phyloP scores from a whole-genome alignment of 768 basidiomycete species.

The Rhizopogon vulgaris region DNA sequence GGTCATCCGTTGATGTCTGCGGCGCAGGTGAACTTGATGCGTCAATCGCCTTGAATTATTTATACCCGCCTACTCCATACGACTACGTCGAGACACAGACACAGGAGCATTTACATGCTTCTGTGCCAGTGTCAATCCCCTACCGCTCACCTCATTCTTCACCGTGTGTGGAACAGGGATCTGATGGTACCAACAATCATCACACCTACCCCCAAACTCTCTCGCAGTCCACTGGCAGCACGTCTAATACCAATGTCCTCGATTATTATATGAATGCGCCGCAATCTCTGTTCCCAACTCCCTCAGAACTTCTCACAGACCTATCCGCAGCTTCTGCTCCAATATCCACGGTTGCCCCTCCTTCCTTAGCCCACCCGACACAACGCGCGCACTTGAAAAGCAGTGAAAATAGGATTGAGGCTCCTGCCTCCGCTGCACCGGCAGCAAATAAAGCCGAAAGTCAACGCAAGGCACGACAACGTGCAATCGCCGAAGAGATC shows the following conservation, averaged over 20 bases:
- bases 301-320: slow-evolving; percentile 54
- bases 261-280: slow-evolving; percentile 17
- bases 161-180: slow-evolving; percentile 4
- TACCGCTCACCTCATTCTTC: slow-evolving; percentile 11
- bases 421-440: not conserved
- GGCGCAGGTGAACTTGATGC: not conserved
- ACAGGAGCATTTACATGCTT: slow-evolving; percentile 21
- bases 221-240: not conserved
- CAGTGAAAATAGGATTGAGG: not conserved
- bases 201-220: slow-evolving; percentile 10
- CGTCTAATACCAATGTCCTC: slow-evolving; percentile 3
- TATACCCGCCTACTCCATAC: slow-evolving; percentile 12
- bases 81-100: not conserved
- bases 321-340: slow-evolving; percentile 14
- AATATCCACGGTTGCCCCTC: slow-evolving; percentile 1
- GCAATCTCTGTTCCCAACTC: slow-evolving; percentile 53
- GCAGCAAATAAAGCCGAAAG: slow-evolving; percentile 35
- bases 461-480: slow-evolving; percentile 51
- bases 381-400: not conserved
- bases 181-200: slow-evolving; percentile 6
- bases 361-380: not conserved
- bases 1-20: not conserved
- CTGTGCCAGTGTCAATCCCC: slow-evolving; percentile 18
- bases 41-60: slow-evolving; percentile 8
- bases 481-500: slow-evolving; percentile 48